Evolutionary conservation across 495 filamentous ascomycete genomes (phyloP).

Genomic region (Oidiodendron maius): DNA sequence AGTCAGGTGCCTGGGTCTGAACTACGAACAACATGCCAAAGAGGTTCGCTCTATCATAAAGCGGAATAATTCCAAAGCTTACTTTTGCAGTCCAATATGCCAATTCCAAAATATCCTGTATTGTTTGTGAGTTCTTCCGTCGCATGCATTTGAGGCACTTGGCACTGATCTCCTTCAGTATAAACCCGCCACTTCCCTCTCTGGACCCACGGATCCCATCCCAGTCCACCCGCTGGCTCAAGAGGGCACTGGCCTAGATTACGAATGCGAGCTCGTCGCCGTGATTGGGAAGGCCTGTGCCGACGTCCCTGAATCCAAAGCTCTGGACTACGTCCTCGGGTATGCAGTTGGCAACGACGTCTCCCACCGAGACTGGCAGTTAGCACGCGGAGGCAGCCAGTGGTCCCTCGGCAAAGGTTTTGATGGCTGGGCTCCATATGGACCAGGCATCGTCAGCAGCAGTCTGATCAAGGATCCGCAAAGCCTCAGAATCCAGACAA

Average conservation of each 20-base stretch:
- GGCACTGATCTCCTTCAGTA: slow-evolving; percentile 36
- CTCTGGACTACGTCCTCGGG: slow-evolving; percentile 70
- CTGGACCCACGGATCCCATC: slow-evolving; percentile 65
- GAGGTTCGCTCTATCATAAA: slow-evolving; percentile 38
- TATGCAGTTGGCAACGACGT: slow-evolving; percentile 82
- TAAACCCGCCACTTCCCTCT: slow-evolving; percentile 69
- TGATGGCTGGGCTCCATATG: slow-evolving; percentile 85
- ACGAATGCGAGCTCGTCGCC: slow-evolving; percentile 78
- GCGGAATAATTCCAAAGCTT: not conserved
- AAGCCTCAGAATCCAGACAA: slow-evolving; percentile 56
- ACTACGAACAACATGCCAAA: slow-evolving; percentile 76
- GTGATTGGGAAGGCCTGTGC: slow-evolving; percentile 68
- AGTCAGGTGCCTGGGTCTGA: slow-evolving; percentile 74
- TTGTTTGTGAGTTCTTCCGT: slow-evolving; percentile 52
- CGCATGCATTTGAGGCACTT: not conserved
- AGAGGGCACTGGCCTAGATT: slow-evolving; percentile 61
- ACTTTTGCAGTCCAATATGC: slow-evolving; percentile 54
- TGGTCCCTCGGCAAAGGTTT: slow-evolving; percentile 82
- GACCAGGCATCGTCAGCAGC: slow-evolving; percentile 70
- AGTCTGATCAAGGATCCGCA: slow-evolving; percentile 67
- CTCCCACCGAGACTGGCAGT: slow-evolving; percentile 79
- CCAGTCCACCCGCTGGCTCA: slow-evolving; percentile 55
- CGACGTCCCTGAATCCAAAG: slow-evolving; percentile 60
- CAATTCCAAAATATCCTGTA: slow-evolving; percentile 70
- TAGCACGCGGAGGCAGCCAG: slow-evolving; percentile 72